Conservation (phyloP, 2,329 filamentous ascomycete species). For the Mycogone perniciosa region DNA sequence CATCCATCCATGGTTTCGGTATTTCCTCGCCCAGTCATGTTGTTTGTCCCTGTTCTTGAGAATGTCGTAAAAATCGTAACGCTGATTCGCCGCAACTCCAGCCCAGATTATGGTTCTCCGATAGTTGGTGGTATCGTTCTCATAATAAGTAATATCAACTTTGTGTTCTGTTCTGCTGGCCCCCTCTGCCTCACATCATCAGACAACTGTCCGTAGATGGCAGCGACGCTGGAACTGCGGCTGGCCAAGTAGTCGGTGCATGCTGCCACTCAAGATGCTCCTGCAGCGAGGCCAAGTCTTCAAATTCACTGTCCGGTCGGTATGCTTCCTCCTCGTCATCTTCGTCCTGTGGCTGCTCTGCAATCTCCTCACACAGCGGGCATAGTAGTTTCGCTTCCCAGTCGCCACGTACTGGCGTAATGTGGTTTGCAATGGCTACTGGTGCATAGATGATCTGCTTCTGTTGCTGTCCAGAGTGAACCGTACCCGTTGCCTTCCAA, state of each 20-base stretch:
- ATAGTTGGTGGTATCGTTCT: conserved; percentile 1
- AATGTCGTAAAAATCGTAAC: background rate
- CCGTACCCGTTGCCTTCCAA: conserved; percentile 47
- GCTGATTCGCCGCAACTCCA: background rate
- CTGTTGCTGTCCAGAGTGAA: conserved; percentile 33
- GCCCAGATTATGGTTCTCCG: background rate
- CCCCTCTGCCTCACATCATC: conserved; percentile 35
- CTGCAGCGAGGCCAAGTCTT: conserved; percentile 42
- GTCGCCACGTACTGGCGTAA: conserved; percentile 42
- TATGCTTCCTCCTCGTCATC: conserved; percentile 47
- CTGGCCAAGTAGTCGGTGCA: conserved; percentile 33
- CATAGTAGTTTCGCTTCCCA: conserved; percentile 49
- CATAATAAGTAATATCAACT: background rate
- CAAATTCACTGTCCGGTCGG: conserved; percentile 45
- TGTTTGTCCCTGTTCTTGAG: background rate
- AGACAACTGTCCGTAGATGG: conserved; percentile 35
- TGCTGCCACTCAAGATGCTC: conserved; percentile 55
- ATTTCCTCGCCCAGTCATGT: background rate
- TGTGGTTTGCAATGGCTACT: conserved; percentile 52
- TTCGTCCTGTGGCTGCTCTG: conserved; percentile 34
- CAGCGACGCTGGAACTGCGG: conserved; percentile 28
- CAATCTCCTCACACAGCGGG: conserved; percentile 51
- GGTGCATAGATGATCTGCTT: conserved; percentile 52
- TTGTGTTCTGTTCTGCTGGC: background rate
- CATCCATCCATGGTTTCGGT: conserved; percentile 7